These are phyloP conservation scores for Fallopia convolvulus DNA, from an alignment of 148 eudicot genomes.

Conservation along the genomic window DNA sequence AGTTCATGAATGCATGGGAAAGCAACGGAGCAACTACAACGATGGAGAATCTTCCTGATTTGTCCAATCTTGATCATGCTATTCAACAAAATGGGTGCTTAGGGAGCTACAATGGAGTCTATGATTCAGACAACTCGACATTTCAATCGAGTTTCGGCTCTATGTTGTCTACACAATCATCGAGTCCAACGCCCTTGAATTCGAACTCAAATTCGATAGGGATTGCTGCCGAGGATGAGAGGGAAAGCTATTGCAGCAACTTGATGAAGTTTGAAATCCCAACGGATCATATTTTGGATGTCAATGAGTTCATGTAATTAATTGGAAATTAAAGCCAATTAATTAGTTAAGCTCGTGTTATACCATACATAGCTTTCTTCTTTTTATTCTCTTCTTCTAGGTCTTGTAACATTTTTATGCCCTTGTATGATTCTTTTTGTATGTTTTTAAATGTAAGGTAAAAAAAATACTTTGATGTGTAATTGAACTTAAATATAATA, in stretches of 20 bases:
- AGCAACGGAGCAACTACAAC: not conserved
- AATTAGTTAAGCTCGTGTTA: not conserved
- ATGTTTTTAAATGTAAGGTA: not conserved
- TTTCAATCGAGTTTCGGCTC: slow-evolving; percentile 6
- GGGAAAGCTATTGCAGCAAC: slow-evolving; percentile 62
- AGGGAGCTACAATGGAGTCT: not conserved
- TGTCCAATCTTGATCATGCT: not conserved
- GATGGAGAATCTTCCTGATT: not conserved
- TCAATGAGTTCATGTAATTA: slow-evolving; percentile 2
- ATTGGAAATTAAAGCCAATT: not conserved
- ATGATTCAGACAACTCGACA: not conserved
- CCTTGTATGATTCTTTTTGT: not conserved
- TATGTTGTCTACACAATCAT: slow-evolving; percentile 9
- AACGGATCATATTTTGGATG: slow-evolving; percentile 4
- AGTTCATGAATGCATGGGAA: not conserved
- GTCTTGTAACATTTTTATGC: slow-evolving; percentile 1
- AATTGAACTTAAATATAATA: slow-evolving; percentile 6
- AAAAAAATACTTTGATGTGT: not conserved
- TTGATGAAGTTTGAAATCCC: slow-evolving; percentile 48
- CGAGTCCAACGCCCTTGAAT: slow-evolving; percentile 33
- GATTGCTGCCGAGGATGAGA: slow-evolving; percentile 43
- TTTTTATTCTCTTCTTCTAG: not conserved
- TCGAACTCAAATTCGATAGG: slow-evolving; percentile 29
- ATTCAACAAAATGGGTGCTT: not conserved
- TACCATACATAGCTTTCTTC: not conserved